Evolutionary conservation across 1,139 yeast genomes (phyloP).

Genomic region (Blastobotrys malaysiensis): DNA sequence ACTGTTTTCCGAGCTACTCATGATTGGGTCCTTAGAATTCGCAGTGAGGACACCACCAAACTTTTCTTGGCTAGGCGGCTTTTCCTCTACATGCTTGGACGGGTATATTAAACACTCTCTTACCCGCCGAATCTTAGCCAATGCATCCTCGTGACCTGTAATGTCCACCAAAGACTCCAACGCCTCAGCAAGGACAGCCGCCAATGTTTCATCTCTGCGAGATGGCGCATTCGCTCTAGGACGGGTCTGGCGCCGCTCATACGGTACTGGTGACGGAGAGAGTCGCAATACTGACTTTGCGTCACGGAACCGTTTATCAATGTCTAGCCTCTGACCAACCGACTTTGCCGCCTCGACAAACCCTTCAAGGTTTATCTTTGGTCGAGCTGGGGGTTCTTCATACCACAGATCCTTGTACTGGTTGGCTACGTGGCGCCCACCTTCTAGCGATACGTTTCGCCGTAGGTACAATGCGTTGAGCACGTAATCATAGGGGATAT

Average conservation of each 20-base stretch:
- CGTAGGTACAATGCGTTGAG: conserved; percentile 30
- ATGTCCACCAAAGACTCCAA: background rate
- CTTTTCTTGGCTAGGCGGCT: background rate
- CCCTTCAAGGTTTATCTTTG: conserved; percentile 20
- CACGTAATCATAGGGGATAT: conserved; percentile 23
- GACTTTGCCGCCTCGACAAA: conserved; percentile 23
- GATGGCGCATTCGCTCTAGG: background rate
- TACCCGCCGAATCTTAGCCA: conserved; percentile 14
- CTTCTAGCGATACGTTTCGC: conserved; percentile 24
- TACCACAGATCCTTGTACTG: conserved; percentile 20
- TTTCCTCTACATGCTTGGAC: background rate
- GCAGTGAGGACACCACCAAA: background rate
- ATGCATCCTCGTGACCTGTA: conserved; percentile 6
- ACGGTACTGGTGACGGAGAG: conserved; percentile 5
- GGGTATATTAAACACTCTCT: conserved; percentile 17
- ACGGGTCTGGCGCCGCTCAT: background rate
- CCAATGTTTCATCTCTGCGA: background rate
- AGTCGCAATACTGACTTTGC: conserved; percentile 5
- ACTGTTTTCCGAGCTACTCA: too few relatives aligned
- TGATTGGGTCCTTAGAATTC: too few relatives aligned
- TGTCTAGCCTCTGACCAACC: conserved; percentile 20
- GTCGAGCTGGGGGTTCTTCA: conserved; percentile 13
- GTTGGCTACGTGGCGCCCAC: conserved; percentile 26
- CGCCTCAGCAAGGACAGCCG: background rate
- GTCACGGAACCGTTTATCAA: conserved; percentile 20